Conservation (phyloP, 129 eudicot species). For the Flaveria ramosissima region DNA sequence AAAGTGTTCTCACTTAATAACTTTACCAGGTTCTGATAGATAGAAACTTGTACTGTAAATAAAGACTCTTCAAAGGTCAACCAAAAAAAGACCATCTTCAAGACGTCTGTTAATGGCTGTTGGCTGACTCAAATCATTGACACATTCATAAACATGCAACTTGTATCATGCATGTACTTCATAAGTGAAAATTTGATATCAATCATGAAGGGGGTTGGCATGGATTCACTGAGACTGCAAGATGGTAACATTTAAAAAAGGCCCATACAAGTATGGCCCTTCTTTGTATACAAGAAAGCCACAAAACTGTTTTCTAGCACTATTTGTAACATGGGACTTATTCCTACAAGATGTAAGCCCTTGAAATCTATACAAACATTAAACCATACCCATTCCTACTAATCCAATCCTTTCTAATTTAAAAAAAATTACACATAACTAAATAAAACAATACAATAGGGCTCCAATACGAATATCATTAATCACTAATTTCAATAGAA, state of each 20-base stretch:
- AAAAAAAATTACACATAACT: not conserved
- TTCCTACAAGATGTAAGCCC: slow-evolving; percentile 1
- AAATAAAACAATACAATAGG: not conserved
- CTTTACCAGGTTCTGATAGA: not conserved
- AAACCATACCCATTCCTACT: not conserved
- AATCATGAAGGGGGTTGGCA: not conserved
- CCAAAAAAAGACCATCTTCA: slow-evolving; percentile 11
- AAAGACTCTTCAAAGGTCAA: not conserved
- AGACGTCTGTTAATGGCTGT: slow-evolving; percentile 6
- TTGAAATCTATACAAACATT: not conserved
- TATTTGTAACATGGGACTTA: not conserved
- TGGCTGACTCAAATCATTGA: slow-evolving; percentile 8
- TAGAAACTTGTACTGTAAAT: not conserved
- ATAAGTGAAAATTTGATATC: not conserved
- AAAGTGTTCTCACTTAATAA: not conserved
- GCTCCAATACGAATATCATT: not conserved
- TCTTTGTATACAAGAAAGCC: slow-evolving; percentile 12
- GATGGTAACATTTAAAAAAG: too few relatives aligned
- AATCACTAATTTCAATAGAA: not conserved
- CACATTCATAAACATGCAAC: slow-evolving; percentile 4
- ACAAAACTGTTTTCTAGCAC: not conserved
- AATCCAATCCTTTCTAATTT: slow-evolving; percentile 3
- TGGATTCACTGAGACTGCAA: not conserved
- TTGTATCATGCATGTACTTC: not conserved
- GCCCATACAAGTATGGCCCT: not conserved